These are phyloP conservation scores for Carallia brachiata DNA, from an alignment of 345 rosid species.

Conservation along the genomic window DNA sequence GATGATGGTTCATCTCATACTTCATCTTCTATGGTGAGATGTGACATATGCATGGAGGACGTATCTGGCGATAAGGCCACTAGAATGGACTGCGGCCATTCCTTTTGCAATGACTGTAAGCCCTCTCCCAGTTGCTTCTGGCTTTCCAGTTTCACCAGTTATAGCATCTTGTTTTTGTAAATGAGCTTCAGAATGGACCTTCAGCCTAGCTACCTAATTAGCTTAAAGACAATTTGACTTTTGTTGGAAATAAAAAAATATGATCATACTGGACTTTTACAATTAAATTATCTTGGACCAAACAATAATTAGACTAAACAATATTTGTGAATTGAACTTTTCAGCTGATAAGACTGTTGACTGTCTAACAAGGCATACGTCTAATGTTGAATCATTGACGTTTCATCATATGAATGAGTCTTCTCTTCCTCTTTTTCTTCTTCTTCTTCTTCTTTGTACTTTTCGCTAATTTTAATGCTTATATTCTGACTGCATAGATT, in stretches of 20 bases:
- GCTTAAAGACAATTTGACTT: not conserved
- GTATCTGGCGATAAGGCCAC: conserved; percentile 48
- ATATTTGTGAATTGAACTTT: not conserved
- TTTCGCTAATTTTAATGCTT: too few species aligned
- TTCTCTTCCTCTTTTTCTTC: too few species aligned
- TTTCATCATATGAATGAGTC: too few species aligned
- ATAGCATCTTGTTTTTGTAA: not conserved
- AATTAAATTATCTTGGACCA: not conserved
- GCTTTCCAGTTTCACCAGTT: conserved; percentile 1
- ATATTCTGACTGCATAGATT: too few species aligned
- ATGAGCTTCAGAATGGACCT: not conserved
- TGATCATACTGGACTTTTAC: not conserved
- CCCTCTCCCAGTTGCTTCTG: not conserved
- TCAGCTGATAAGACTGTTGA: not conserved
- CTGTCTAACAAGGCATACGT: too few species aligned
- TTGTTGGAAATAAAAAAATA: not conserved
- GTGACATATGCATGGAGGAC: conserved; percentile 84
- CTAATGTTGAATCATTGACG: too few species aligned
- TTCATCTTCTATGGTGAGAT: conserved; percentile 37
- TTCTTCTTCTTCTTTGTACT: too few species aligned
- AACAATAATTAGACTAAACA: not conserved
- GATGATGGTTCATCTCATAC: conserved; percentile 19
- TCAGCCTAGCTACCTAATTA: not conserved
- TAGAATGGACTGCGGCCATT: conserved; percentile 83
- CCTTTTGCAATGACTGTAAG: conserved; percentile 81